Evolutionary conservation across 1,284 basidiomycete species (phyloP), one percentile per base, ranked within the genome.

Genomic region (Ganoderma meredithae): DNA sequence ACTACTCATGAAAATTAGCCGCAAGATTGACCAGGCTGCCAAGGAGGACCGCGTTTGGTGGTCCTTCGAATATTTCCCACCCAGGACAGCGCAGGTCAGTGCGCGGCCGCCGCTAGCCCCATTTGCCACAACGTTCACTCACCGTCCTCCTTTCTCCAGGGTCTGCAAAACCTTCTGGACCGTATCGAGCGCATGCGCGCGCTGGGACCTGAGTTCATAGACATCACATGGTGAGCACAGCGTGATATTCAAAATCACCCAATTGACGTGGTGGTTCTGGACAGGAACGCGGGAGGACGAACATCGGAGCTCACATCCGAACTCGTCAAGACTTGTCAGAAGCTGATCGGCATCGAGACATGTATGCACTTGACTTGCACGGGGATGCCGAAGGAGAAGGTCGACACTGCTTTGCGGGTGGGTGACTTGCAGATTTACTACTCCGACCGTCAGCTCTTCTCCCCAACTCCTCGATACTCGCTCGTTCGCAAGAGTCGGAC

Each of bases 281-380:
- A 22, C 72, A 96, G 95, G 95, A 97, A 98, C 81, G 97, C 97
- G 60, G 97, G 97, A 65, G 97, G 97, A 67, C 89, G 96, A 70
- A 97, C 96, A 27, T 96, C 95, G 62, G 95, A 97, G 77, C 83
- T 97, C 68, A 96, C 95, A 9, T 90, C 92, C n/a, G 94, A 97
- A 77, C 92, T 99, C 82, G 96, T 99, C 73, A 97, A 97, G 83
- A 96, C 95, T 56, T 96, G 95, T 77, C 95, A 97, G 81, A 87
- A 93, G 66, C 84, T 95, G 36, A 95, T 99, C 79, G 96, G 96
- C 2, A 87, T 98, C 59, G 96, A 98, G 83, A 96, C 95, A 31
- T 99, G 96, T 83, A 97, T 99, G 94, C 97, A 99, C 82, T 82
- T 99, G 72, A 99, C 97, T 53, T 99, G 97, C 79, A 99, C 97